Base-by-base conservation (phyloP, 495 filamentous ascomycete species). In the Penicillium canescens region DNA sequence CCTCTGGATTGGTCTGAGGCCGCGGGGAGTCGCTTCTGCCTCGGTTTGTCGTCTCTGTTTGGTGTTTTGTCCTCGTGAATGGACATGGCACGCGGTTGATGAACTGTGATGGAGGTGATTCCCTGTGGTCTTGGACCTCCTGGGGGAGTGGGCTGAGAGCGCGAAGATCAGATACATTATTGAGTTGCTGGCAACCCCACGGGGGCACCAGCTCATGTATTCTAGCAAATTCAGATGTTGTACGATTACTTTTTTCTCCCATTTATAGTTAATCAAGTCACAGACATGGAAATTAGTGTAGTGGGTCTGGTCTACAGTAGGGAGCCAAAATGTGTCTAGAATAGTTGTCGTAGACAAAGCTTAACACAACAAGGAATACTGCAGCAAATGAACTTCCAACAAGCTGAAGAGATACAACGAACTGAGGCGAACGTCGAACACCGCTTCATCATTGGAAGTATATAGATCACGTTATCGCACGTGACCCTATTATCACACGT, bases 1-100 rank as follows among this genome's bases (percentile, higher is more conserved):
- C 52, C 59, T 57, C 23, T 37, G 66, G 50, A 41, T 13, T 38
- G 46, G 31, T 3, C 11, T 35, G 44, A n/a, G 46, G 14, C 13
- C n/a, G 7, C 18, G 23, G 46, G 34, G 8, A 37, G 8, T 18
- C 2, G n/a, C 14, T 10, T 38, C 12, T 23, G 8, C 34, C 46
- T 23, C 4, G 31, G 34, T 37, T 48, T 35, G 26, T 18, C 13
- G n/a, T 36, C 1, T n/a, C 21, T 38, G 34, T 33, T 28, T 47
- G 34, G 46, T 48, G 46, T 20, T 11, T n/a, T n/a, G 34, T 13
- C 34, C 18, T 26, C 20, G 16, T 16, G 31, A 36, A 6, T 38
- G 46, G 43, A 24, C 26, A 0, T 10, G 24, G 42, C 42, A 26
- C 16, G 28, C 21, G 20, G 34, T 28, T 20, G 20, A 33, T 33